Conservation (phyloP, 2,329 filamentous ascomycete genomes). For the Aureobasidium namibiae region DNA sequence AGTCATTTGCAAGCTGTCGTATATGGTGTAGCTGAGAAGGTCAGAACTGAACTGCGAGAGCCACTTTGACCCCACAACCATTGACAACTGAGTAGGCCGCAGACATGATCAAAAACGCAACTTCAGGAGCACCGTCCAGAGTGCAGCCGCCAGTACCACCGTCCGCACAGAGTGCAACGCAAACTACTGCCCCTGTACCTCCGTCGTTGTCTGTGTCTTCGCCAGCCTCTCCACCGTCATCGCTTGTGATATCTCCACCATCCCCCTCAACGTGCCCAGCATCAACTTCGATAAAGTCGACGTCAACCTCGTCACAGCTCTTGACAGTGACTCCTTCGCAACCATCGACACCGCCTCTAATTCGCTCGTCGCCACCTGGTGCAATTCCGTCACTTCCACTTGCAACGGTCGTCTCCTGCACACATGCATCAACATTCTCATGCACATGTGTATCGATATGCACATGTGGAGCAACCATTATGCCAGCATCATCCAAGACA, state of each 20-base stretch:
- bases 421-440: too few relatives aligned
- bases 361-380: neutral
- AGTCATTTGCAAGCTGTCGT: slow-evolving; percentile 26
- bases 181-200: neutral
- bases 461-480: neutral
- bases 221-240: neutral
- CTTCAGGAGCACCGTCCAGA: neutral
- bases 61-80: neutral
- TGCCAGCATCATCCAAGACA: neutral
- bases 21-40: slow-evolving; percentile 34
- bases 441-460: neutral
- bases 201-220: neutral
- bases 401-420: neutral
- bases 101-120: slow-evolving; percentile 36
- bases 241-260: neutral
- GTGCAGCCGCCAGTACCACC: neutral
- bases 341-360: neutral
- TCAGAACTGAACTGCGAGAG: slow-evolving; percentile 10
- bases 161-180: neutral
- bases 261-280: neutral
- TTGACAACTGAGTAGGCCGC: slow-evolving; percentile 29
- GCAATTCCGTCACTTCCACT: neutral
- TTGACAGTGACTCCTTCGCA: neutral
- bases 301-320: neutral
- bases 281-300: neutral